Percentiles rank a stretch among this genome's conserved stretches.
Conservation (phyloP, 192 early-diverging fungal genomes). For the Geranomyces michiganensis region DNA sequence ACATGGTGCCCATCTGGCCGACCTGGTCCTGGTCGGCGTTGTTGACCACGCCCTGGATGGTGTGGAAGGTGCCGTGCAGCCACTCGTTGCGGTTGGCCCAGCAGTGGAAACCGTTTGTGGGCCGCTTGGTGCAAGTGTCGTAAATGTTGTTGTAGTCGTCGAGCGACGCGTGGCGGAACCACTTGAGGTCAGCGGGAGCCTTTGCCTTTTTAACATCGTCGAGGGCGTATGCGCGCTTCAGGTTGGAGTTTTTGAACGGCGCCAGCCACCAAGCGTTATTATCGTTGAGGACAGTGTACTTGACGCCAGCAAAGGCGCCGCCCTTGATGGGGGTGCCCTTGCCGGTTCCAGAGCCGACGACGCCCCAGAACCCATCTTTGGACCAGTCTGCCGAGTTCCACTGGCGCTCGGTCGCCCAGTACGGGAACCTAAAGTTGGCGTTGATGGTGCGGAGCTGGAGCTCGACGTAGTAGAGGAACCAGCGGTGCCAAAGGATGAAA, state of each 20-base stretch:
- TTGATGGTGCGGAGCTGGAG: slow-evolving; percentile 15
- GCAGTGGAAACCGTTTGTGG: slow-evolving; percentile 7
- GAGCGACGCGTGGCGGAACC: slow-evolving; percentile 6
- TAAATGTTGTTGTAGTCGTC: slow-evolving; percentile 23
- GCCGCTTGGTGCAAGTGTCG: not conserved
- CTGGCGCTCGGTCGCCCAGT: slow-evolving; percentile 29
- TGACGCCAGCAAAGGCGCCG: slow-evolving; percentile 14
- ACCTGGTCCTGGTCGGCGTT: slow-evolving; percentile 13
- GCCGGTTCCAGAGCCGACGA: slow-evolving; percentile 6
- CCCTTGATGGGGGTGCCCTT: slow-evolving; percentile 11
- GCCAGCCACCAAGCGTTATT: not conserved
- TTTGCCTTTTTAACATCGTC: not conserved
- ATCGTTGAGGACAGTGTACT: slow-evolving; percentile 1
- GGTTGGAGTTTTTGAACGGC: slow-evolving; percentile 2
- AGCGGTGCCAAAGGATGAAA: slow-evolving; percentile 30
- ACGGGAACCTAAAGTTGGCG: slow-evolving; percentile 21
- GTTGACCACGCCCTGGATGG: slow-evolving; percentile 4
- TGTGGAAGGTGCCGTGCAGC: slow-evolving; percentile 25
- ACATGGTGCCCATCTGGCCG: slow-evolving; percentile 26
- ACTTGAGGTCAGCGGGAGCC: not conserved
- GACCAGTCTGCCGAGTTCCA: not conserved
- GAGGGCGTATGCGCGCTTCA: slow-evolving; percentile 16
- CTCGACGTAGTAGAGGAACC: slow-evolving; percentile 24
- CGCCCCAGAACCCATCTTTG: slow-evolving; percentile 21
- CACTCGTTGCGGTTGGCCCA: slow-evolving; percentile 13